phyloP scores from a whole-genome alignment of 73 alveolate species.

The Tetrahymena thermophila region DNA sequence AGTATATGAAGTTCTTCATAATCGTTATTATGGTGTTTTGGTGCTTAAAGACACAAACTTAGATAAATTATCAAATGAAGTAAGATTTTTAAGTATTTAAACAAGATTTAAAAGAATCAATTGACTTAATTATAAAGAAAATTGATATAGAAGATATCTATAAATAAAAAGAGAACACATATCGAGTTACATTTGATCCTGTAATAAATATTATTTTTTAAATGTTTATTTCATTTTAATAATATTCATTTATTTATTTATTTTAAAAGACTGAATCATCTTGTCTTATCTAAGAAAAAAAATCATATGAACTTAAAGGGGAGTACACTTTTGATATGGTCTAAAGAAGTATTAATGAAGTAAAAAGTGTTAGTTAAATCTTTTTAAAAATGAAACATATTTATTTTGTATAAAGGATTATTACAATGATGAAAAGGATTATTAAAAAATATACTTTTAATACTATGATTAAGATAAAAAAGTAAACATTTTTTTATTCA shows the following conservation, averaged over 20 bases:
- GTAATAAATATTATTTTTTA: background rate
- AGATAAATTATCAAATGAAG: background rate
- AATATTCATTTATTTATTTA: background rate
- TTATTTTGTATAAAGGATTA: background rate
- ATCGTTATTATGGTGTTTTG: background rate
- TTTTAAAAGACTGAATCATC: background rate
- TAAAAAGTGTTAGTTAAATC: background rate
- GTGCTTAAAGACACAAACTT: background rate
- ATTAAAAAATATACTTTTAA: background rate
- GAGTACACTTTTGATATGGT: background rate
- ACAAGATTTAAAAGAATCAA: background rate
- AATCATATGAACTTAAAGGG: background rate
- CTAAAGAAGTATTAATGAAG: background rate
- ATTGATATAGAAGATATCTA: background rate
- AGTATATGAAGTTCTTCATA: background rate
- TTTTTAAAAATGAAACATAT: background rate
- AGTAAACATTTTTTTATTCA: too few species aligned
- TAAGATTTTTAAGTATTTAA: background rate
- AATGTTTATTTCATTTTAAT: background rate
- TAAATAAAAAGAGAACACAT: background rate
- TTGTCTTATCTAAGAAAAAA: background rate
- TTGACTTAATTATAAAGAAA: background rate
- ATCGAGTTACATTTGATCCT: background rate
- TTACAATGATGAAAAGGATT: background rate
- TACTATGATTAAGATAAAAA: background rate